Base-by-base conservation (phyloP, 2,329 filamentous ascomycete species). In the Fusarium proliferatum region DNA sequence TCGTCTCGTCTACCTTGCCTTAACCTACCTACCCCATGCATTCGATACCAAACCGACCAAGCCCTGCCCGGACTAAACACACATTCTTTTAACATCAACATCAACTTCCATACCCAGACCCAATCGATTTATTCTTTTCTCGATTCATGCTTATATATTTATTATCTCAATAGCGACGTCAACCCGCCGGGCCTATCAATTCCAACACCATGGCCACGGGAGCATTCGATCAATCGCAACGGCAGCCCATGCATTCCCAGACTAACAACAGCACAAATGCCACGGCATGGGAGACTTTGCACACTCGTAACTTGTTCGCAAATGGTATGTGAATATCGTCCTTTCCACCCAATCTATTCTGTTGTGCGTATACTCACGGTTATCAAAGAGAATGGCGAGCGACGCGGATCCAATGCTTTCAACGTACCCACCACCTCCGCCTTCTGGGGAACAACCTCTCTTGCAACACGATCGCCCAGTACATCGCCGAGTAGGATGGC, bases 351-450 rank as follows among this genome's bases (percentile, higher is more conserved):
- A 33, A 17, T 36, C 49, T 56, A 21, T 41, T 43, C 23, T 46
- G 21, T 49, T 51, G 49, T 45, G 36, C 43, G 38, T 36, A 45
- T 65, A 57, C 76, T 78, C 61, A 76, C 73, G 19, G 56, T 34
- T 39, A 48, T 23, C 30, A 26, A 64, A 81, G 81, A 81, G 23
- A 61, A 77, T 63, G 78, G 82, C 61, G 78, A 79, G 34, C 75
- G 78, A 61, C 91, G 90, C 7, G 93, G 92, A 55, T 94, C 92
- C 10, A 88, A 90, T 69, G 92, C 92, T 66, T 85, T 95, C 43
- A 86, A 93, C 67, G 87, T 89, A 49, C 89, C 90, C 46, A 88
- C 89, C 23, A 91, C 93, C 74, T 85, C 86, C 52, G 93, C 67
- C 83, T 85, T 71, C 83, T 94, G 92, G 92, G 88, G 30, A 19